These are phyloP conservation scores for Ophiostoma montium DNA, from an alignment of 2,329 filamentous ascomycete species.

Conservation along the genomic window DNA sequence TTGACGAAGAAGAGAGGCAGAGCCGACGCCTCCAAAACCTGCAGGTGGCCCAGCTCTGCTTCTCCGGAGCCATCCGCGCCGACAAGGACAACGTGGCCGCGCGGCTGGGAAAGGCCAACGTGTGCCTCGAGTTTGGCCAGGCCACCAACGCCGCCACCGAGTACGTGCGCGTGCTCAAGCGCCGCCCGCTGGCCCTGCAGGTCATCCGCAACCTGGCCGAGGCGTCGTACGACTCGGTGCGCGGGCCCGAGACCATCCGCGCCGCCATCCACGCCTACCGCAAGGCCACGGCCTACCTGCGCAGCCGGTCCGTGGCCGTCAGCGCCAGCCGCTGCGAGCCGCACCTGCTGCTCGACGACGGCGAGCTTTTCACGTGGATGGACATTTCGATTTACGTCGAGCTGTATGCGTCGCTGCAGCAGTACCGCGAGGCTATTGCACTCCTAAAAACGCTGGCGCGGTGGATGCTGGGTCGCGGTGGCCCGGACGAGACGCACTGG, in stretches of 20 bases:
- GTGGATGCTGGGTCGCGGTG: slow-evolving; percentile 62
- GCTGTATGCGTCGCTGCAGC: slow-evolving; percentile 51
- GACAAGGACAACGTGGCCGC: slow-evolving; percentile 43
- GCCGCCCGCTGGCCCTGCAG: slow-evolving; percentile 37
- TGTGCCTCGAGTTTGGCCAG: slow-evolving; percentile 42
- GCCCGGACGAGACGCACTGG: slow-evolving; percentile 59
- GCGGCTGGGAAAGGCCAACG: slow-evolving; percentile 43
- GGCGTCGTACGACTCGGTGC: slow-evolving; percentile 38
- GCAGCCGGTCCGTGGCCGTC: slow-evolving; percentile 17
- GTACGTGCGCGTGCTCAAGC: slow-evolving; percentile 40
- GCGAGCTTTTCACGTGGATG: slow-evolving; percentile 49
- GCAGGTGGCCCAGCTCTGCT: slow-evolving; percentile 43
- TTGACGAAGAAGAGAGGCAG: slow-evolving; percentile 11
- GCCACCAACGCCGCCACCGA: slow-evolving; percentile 39
- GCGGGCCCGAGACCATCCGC: slow-evolving; percentile 25
- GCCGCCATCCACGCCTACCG: slow-evolving; percentile 35
- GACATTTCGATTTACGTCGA: slow-evolving; percentile 79
- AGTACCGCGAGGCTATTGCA: slow-evolving; percentile 50
- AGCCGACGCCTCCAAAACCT: slow-evolving; percentile 26
- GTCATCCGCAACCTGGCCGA: slow-evolving; percentile 42
- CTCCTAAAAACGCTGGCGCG: slow-evolving; percentile 60
- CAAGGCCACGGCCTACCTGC: slow-evolving; percentile 27
- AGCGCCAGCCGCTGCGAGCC: slow-evolving; percentile 6
- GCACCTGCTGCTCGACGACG: slow-evolving; percentile 18
- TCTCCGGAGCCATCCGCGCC: slow-evolving; percentile 42